Conservation (phyloP, 306 rosid genomes). For the Mucuna pruriens region DNA sequence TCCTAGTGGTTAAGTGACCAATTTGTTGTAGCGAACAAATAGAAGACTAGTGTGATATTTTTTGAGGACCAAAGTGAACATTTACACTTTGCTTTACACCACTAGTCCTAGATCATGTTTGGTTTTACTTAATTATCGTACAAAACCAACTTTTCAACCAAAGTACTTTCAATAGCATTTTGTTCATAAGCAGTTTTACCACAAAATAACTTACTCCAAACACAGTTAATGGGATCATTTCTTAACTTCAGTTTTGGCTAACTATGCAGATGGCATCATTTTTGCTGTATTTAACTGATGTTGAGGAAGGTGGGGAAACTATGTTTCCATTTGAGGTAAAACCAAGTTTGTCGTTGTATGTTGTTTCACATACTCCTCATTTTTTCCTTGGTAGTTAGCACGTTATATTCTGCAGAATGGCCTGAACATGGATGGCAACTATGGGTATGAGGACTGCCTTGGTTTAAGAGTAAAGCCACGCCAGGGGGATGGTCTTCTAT, state of each 20-base stretch:
- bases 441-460: conserved; percentile 53
- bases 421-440: conserved; percentile 63
- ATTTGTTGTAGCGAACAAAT: not conserved
- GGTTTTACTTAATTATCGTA: not conserved
- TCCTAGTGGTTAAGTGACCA: not conserved
- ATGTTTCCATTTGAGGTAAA: conserved; percentile 89
- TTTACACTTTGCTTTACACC: not conserved
- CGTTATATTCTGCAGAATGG: conserved; percentile 64
- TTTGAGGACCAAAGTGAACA: not conserved
- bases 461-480: conserved; percentile 86
- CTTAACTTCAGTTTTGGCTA: conserved; percentile 32
- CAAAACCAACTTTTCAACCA: not conserved
- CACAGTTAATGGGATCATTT: conserved; percentile 14
- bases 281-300: conserved; percentile 78
- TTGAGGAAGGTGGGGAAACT: conserved; percentile 85
- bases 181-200: conserved; percentile 1
- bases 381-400: not conserved
- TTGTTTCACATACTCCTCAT: conserved; percentile 1
- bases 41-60: not conserved
- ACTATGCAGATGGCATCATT: conserved; percentile 75
- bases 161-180: conserved; percentile 11
- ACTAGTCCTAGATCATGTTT: not conserved
- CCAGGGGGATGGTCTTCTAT: conserved; percentile 84
- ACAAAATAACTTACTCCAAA: conserved; percentile 6
- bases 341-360: conserved; percentile 24